A percentile compares a stretch with the other conserved stretches of the same genome.
These are phyloP conservation scores for Hysterium pulicare DNA, from an alignment of 2,329 filamentous ascomycete genomes.

Conservation along the genomic window DNA sequence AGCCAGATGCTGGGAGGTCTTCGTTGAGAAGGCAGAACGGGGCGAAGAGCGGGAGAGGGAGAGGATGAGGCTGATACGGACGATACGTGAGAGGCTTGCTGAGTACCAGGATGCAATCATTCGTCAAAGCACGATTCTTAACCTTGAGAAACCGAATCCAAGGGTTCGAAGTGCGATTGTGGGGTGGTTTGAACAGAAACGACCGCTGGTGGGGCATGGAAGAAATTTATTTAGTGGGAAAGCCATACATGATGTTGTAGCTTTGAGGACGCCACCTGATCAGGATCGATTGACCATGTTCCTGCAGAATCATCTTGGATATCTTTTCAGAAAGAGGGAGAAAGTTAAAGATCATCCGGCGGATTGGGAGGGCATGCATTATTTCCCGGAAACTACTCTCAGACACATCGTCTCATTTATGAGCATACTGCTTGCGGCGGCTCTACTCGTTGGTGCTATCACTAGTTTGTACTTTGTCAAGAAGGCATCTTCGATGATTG, in stretches of 20 bases:
- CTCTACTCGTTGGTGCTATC: slow-evolving; percentile 8
- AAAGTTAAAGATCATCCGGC: slow-evolving; percentile 3
- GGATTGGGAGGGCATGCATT: slow-evolving; percentile 8
- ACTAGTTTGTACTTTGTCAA: slow-evolving; percentile 8
- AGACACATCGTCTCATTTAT: slow-evolving; percentile 7
- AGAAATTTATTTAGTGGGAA: slow-evolving; percentile 6
- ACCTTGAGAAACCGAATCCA: slow-evolving; percentile 10
- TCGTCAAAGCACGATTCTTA: slow-evolving; percentile 9
- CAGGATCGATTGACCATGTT: slow-evolving; percentile 25
- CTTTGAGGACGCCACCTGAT: slow-evolving; percentile 17
- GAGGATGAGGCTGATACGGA: slow-evolving; percentile 5
- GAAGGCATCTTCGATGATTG: slow-evolving; percentile 2
- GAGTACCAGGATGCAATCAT: slow-evolving; percentile 10
- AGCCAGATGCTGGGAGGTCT: slow-evolving; percentile 10
- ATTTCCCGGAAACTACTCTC: slow-evolving; percentile 8
- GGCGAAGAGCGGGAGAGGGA: slow-evolving; percentile 7
- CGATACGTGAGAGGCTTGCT: slow-evolving; percentile 6
- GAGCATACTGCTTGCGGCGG: slow-evolving; percentile 6
- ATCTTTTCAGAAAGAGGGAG: slow-evolving; percentile 8
- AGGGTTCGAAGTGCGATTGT: slow-evolving; percentile 8
- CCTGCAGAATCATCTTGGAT: slow-evolving; percentile 19
- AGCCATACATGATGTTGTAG: slow-evolving; percentile 19
- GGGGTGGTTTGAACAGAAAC: slow-evolving; percentile 10
- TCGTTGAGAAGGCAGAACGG: slow-evolving; percentile 7
- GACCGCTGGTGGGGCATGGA: slow-evolving; percentile 5